phyloP scores from a whole-genome alignment of 805 yeast genomes.

The Limtongia smithiae region DNA sequence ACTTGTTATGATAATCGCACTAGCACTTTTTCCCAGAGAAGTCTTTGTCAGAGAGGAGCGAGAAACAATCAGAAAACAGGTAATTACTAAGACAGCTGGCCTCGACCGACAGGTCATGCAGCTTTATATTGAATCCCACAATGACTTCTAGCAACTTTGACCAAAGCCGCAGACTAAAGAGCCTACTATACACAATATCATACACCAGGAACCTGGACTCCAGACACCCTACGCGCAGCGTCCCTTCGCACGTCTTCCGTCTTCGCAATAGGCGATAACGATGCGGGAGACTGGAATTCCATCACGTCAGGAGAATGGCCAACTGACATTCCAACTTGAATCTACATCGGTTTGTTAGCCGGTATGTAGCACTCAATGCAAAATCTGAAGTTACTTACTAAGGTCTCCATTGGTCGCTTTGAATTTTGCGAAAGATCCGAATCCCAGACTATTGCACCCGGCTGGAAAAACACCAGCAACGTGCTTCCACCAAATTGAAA shows the following conservation, averaged over 20 bases:
- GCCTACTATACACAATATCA: no score
- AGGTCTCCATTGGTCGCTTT: constrained; percentile 65
- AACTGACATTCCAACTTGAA: constrained; percentile 78
- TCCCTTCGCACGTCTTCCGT: constrained; percentile 16
- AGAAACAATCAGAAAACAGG: no score
- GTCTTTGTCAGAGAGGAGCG: no score
- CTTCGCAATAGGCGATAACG: constrained; percentile 45
- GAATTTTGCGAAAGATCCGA: constrained; percentile 71
- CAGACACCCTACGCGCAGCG: constrained; percentile 24
- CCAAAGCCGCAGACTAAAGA: neutral
- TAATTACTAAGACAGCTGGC: no score
- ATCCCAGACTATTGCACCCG: constrained; percentile 51
- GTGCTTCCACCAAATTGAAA: constrained; percentile 97
- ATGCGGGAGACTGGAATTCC: constrained; percentile 50
- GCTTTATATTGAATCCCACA: no score
- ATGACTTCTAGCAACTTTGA: no score
- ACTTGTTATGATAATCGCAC: no score
- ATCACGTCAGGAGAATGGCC: constrained; percentile 60
- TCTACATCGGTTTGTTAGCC: no score
- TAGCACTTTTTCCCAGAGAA: no score
- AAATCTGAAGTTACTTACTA: constrained; percentile 45
- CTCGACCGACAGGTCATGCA: no score
- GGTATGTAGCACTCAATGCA: no score
- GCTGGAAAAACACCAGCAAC: constrained; percentile 60
- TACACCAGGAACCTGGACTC: no score